Conservation (phyloP, 2,329 filamentous ascomycete species). For the Talaromyces islandicus region DNA sequence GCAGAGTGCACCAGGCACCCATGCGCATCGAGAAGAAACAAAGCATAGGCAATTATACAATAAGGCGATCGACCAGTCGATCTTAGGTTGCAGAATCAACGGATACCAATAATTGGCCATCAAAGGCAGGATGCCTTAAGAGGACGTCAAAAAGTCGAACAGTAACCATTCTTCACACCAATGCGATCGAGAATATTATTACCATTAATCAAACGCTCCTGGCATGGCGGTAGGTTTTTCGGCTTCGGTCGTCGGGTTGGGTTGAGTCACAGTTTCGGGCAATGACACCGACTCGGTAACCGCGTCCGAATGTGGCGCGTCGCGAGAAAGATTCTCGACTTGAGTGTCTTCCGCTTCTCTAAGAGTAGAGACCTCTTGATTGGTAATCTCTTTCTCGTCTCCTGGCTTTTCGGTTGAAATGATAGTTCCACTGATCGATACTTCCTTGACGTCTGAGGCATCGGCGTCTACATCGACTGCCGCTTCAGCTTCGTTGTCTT, state of each 20-base stretch:
- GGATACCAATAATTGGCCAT: neutral
- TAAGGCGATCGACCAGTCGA: neutral
- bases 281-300: neutral
- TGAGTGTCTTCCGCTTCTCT: neutral
- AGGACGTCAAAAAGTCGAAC: neutral
- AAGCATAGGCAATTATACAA: neutral
- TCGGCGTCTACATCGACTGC: constrained; percentile 12
- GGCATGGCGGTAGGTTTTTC: neutral
- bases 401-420: constrained; percentile 5
- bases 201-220: constrained; percentile 9
- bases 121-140: neutral
- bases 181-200: neutral
- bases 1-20: neutral
- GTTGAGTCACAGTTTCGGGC: neutral
- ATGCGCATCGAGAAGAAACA: neutral
- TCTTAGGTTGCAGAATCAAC: neutral
- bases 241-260: neutral
- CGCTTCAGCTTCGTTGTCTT: constrained; percentile 1
- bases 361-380: neutral
- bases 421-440: constrained; percentile 13
- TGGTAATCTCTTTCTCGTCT: constrained; percentile 1
- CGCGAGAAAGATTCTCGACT: constrained; percentile 1
- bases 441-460: constrained; percentile 14
- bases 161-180: neutral
- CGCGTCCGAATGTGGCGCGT: constrained; percentile 8